Base-by-base conservation (phyloP, 495 filamentous ascomycete genomes). In the Rostrohypoxylon terebratum region DNA sequence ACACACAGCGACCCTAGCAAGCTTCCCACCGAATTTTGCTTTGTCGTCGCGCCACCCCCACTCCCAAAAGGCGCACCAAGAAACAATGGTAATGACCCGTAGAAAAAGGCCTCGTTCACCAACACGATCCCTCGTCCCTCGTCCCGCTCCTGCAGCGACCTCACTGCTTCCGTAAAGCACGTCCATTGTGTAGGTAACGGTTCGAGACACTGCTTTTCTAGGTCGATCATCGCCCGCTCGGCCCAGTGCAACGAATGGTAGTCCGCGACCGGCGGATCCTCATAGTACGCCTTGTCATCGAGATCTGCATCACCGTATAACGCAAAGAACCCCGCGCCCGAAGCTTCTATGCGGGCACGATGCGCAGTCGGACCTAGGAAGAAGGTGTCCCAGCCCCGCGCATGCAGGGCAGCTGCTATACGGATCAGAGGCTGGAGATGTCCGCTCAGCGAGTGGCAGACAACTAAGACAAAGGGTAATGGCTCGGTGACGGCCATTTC, bases 361-460 rank as follows among this genome's bases (percentile, higher is more conserved):
- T 75, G 78, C n/a, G 73, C 71, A 0, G 72, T 74, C 9, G 72
- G 65, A 44, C 74, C 75, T 0, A 83, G 71, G 68, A 82, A 81
- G 63, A 66, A 77, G n/a, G 71, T 73, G 4, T 68, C 55, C 70
- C 70, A 81, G 25, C 72, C 74, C 1, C 51, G 67, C 6, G 65
- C 10, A 23, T 58, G 60, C 55, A 82, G 72, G 9, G 65, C 67
- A 2, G 55, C 48, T 6, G 79, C 75, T 45, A 82, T 77, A 61
- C 74, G 70, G n/a, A 72, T 44, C 1, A 78, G 20, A 4, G 79
- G 79, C 1, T 69, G 74, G n/a, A 80, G 50, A 57, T 81, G 80
- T 4, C 79, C 80, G 1, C 75, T 72, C 20, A 79, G 66, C 3
- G 76, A 68, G 54, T 78, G 75, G 63, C 67, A 58, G 50, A 76